phyloP scores from a whole-genome alignment of 116 monocot species.

The Iris pallida region DNA sequence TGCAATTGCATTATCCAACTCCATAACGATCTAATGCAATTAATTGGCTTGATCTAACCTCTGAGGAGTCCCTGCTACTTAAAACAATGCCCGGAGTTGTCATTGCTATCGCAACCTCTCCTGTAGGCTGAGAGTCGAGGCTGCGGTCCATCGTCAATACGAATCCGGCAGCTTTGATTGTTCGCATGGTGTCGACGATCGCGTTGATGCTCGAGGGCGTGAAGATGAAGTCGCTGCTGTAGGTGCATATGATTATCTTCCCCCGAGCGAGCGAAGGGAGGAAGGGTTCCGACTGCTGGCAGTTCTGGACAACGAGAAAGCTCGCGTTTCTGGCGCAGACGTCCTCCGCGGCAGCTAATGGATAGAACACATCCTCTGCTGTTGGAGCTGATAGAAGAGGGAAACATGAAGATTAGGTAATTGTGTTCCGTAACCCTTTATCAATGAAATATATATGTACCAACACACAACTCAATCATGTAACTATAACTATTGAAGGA shows the following conservation, averaged over 20 bases:
- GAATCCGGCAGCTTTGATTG: conserved; percentile 59
- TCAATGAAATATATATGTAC: no score
- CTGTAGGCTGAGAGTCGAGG: conserved; percentile 11
- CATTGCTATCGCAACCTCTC: conserved; percentile 19
- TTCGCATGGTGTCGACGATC: conserved; percentile 28
- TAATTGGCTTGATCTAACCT: conserved; percentile 5
- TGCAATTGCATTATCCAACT: no score
- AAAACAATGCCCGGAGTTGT: conserved; percentile 46
- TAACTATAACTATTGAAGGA: no score
- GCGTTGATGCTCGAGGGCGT: conserved; percentile 20
- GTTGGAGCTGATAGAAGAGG: conserved; percentile 43
- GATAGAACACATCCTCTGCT: conserved; percentile 21
- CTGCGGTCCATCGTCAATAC: conserved; percentile 38
- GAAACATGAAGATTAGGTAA: no score
- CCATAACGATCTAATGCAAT: background rate
- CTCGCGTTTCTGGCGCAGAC: conserved; percentile 30
- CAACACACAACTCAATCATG: no score
- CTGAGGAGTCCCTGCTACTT: conserved; percentile 15
- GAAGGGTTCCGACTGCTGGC: conserved; percentile 38
- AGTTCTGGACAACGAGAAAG: conserved; percentile 16
- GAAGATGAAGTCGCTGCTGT: conserved; percentile 19
- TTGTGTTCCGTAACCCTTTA: no score
- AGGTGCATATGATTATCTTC: conserved; percentile 68
- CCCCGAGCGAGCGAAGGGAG: conserved; percentile 31
- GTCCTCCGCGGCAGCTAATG: conserved; percentile 50